phyloP scores from a whole-genome alignment of 2,329 filamentous ascomycete species.

The Sporothrix inflata region DNA sequence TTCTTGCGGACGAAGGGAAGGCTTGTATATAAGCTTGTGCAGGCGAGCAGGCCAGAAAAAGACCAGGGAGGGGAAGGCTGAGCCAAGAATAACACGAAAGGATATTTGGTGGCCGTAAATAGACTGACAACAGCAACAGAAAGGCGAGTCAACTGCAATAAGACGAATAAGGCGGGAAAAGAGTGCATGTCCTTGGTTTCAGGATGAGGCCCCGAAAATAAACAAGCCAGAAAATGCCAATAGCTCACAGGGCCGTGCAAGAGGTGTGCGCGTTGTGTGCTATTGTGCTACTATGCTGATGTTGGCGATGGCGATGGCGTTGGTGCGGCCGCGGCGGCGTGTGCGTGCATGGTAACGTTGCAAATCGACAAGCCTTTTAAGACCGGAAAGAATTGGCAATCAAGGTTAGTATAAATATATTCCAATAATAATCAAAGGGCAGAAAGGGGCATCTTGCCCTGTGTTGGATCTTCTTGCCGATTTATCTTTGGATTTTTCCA shows the following conservation, averaged over 20 bases:
- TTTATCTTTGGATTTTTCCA: constrained; percentile 27
- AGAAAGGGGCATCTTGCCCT: background rate
- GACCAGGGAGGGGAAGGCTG: background rate
- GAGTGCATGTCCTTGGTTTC: background rate
- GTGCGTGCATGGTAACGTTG: constrained; percentile 27
- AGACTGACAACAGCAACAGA: background rate
- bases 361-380: background rate
- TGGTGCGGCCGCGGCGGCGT: background rate
- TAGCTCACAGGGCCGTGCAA: too few relatives aligned
- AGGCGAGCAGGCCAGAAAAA: background rate
- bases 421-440: background rate
- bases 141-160: background rate
- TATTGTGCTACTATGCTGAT: background rate
- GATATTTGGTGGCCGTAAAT: too few relatives aligned
- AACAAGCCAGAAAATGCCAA: background rate
- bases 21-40: background rate
- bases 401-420: background rate
- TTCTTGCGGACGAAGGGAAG: background rate
- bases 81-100: background rate
- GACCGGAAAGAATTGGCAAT: background rate
- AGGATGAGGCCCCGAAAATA: background rate
- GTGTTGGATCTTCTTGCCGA: background rate
- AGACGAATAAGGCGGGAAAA: background rate
- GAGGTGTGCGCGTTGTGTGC: background rate
- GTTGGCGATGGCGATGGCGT: background rate